Conservation (phyloP, 345 rosid genomes). For the Moricandia moricandioides region DNA sequence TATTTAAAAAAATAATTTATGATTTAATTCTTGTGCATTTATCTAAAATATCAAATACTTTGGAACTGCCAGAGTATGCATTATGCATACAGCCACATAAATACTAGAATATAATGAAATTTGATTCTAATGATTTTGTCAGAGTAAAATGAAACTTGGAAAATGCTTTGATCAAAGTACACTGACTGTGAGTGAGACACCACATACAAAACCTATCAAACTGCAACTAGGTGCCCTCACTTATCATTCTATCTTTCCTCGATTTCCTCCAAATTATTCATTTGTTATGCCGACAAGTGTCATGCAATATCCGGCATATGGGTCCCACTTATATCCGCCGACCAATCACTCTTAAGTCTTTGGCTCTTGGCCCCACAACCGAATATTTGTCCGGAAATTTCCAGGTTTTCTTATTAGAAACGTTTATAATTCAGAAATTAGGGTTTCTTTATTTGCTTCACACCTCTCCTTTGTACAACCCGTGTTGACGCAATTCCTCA, state of each 20-base stretch:
- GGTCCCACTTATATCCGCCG: slow-evolving; percentile 24
- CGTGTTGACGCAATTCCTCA: neutral
- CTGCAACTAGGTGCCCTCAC: slow-evolving; percentile 28
- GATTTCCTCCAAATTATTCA: slow-evolving; percentile 29
- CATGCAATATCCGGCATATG: neutral
- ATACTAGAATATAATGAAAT: neutral
- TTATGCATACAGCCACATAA: neutral
- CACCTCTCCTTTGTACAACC: neutral
- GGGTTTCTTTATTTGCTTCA: slow-evolving; percentile 6
- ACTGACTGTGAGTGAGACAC: slow-evolving; percentile 29
- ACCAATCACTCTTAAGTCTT: slow-evolving; percentile 26
- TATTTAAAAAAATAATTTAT: too few relatives aligned
- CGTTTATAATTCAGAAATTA: slow-evolving; percentile 8
- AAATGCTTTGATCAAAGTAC: neutral
- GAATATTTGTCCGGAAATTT: slow-evolving; percentile 13
- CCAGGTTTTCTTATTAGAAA: neutral
- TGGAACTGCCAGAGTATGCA: too few relatives aligned
- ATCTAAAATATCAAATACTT: too few relatives aligned
- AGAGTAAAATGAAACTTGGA: neutral
- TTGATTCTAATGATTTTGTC: neutral
- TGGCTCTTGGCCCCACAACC: neutral
- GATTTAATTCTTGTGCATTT: too few relatives aligned
- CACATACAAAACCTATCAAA: slow-evolving; percentile 31
- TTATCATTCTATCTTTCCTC: slow-evolving; percentile 22
- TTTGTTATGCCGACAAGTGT: slow-evolving; percentile 26